phyloP scores from a whole-genome alignment of 768 basidiomycete genomes.

The Dacryopinax spathularia region DNA sequence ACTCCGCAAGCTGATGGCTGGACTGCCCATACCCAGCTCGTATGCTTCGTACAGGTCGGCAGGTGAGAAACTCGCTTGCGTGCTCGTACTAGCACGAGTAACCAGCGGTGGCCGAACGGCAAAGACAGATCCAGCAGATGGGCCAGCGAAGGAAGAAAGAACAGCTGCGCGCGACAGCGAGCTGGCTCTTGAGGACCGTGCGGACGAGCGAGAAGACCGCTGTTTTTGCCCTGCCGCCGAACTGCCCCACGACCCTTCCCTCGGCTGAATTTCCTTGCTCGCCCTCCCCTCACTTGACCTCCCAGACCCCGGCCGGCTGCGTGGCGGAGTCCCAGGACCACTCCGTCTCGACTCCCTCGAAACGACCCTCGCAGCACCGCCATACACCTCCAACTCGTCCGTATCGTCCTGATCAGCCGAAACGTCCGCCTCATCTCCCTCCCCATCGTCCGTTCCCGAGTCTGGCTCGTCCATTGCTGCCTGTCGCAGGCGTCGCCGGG shows the following conservation, averaged over 20 bases:
- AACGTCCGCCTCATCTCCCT: neutral
- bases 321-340: neutral
- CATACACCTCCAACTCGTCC: neutral
- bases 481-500: no score
- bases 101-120: neutral
- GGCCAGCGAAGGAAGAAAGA: neutral
- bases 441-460: neutral
- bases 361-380: neutral
- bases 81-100: neutral
- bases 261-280: no score
- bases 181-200: neutral
- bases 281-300: neutral
- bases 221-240: no score
- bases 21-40: neutral
- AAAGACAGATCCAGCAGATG: neutral
- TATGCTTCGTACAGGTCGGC: slow-evolving; percentile 1
- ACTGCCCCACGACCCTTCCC: no score
- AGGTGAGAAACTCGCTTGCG: neutral
- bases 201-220: neutral
- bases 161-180: neutral
- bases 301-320: neutral
- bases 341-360: neutral
- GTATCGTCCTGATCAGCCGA: neutral
- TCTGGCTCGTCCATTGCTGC: no score
- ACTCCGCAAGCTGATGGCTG: neutral